Conservation (phyloP, 163 green algal genomes). For the Prototheca cutis region DNA sequence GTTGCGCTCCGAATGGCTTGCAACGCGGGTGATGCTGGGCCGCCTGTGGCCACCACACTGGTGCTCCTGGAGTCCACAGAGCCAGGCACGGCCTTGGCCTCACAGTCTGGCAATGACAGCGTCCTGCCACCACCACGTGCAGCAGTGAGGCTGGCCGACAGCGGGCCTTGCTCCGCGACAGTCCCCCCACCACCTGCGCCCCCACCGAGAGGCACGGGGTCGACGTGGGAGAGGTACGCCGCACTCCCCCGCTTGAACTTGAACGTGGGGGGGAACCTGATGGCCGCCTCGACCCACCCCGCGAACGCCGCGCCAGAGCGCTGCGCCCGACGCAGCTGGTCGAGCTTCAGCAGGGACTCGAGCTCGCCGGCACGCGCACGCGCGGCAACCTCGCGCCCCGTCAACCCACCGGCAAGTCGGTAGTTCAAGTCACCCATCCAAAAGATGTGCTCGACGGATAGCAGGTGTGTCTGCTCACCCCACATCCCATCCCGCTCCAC, state of each 20-base stretch:
- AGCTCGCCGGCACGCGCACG: slow-evolving; percentile 22
- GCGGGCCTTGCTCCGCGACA: too few species aligned
- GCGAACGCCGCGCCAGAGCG: slow-evolving; percentile 20
- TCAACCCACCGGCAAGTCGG: slow-evolving; percentile 23
- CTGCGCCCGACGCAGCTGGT: slow-evolving; percentile 58
- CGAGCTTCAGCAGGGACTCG: slow-evolving; percentile 12
- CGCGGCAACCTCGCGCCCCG: background rate
- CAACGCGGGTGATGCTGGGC: too few species aligned
- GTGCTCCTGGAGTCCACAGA: too few species aligned
- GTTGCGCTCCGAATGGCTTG: background rate
- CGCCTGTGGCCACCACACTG: too few species aligned
- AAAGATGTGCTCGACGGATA: slow-evolving; percentile 44
- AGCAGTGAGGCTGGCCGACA: too few species aligned
- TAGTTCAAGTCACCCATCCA: slow-evolving; percentile 87
- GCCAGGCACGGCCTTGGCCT: too few species aligned
- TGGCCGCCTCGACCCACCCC: slow-evolving; percentile 56
- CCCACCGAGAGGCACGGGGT: too few species aligned
- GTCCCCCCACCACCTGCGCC: too few species aligned
- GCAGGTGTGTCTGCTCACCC: slow-evolving; percentile 21
- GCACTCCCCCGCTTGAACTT: slow-evolving; percentile 79
- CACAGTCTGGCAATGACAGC: too few species aligned
- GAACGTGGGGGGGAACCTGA: slow-evolving; percentile 77
- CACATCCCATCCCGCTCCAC: too few species aligned
- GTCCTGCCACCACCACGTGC: too few species aligned
- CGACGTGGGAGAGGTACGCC: too few species aligned